phyloP scores from a whole-genome alignment of 768 basidiomycete genomes.

The Lactarius indigo region DNA sequence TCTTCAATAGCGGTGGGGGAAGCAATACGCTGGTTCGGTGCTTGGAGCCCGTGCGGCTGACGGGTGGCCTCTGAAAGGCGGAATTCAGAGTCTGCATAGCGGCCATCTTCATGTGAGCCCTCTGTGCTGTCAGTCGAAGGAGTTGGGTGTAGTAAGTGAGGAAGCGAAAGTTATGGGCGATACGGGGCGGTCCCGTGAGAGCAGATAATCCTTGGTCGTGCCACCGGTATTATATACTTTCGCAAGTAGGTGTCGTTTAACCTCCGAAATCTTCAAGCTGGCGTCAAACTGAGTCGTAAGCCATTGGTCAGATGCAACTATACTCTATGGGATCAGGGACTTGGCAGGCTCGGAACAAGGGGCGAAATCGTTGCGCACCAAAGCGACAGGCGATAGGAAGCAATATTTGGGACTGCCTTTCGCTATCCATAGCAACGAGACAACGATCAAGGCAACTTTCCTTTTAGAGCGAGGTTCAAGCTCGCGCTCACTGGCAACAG shows the following conservation, averaged over 20 bases:
- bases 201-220: slow-evolving; percentile 19
- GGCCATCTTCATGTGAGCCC: slow-evolving; percentile 35
- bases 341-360: not conserved
- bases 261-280: slow-evolving; percentile 54
- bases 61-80: slow-evolving; percentile 9
- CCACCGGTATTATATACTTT: slow-evolving; percentile 44
- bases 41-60: slow-evolving; percentile 11
- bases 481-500: not conserved
- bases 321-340: not conserved
- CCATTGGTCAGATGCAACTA: slow-evolving; percentile 74
- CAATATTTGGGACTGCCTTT: slow-evolving; percentile 2
- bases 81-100: slow-evolving; percentile 30
- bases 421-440: slow-evolving; percentile 8
- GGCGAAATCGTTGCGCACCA: slow-evolving; percentile 38
- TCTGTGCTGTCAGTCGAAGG: slow-evolving; percentile 27
- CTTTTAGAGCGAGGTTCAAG: not conserved
- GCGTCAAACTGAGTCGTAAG: slow-evolving; percentile 64
- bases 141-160: slow-evolving; percentile 39
- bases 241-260: slow-evolving; percentile 60
- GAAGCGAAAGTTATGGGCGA: slow-evolving; percentile 69
- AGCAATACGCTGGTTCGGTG: not conserved
- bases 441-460: not conserved
- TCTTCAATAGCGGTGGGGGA: not conserved
- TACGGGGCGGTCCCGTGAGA: slow-evolving; percentile 42
- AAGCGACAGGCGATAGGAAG: slow-evolving; percentile 54